phyloP scores from a whole-genome alignment of 371 early-diverging fungal species.

The Saksenaea vasiformis region DNA sequence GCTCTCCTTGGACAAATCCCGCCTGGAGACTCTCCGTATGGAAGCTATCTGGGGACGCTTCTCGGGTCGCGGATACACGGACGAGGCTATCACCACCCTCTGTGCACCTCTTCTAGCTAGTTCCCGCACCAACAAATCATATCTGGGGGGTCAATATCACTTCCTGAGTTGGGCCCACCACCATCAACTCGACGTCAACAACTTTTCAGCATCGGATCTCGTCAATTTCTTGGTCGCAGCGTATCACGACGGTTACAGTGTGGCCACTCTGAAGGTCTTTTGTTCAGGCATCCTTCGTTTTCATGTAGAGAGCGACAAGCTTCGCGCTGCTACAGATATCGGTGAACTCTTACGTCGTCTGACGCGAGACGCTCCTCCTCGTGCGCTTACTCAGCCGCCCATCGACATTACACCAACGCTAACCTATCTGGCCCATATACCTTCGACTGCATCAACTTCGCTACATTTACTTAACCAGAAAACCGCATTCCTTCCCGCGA shows the following conservation, averaged over 20 bases:
- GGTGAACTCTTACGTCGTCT: no score
- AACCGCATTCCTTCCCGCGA: no score
- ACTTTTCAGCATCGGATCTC: background rate
- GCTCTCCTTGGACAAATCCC: background rate
- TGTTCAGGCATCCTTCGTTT: constrained; percentile 12
- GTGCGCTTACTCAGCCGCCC: no score
- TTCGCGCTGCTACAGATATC: no score
- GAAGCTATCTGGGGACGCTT: background rate
- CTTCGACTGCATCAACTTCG: no score
- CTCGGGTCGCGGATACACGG: background rate
- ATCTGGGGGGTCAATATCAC: background rate
- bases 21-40: constrained; percentile 12
- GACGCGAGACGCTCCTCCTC: no score
- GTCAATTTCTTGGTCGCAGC: constrained; percentile 4
- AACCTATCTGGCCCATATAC: no score
- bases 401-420: no score
- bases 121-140: background rate
- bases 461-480: no score
- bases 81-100: background rate
- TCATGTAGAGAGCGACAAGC: no score
- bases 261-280: constrained; percentile 11
- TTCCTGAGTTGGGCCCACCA: background rate
- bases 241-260: background rate
- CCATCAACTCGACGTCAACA: background rate
- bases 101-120: background rate